Base-by-base conservation (phyloP, 2,329 filamentous ascomycete genomes). In the Diaporthe ampelina region DNA sequence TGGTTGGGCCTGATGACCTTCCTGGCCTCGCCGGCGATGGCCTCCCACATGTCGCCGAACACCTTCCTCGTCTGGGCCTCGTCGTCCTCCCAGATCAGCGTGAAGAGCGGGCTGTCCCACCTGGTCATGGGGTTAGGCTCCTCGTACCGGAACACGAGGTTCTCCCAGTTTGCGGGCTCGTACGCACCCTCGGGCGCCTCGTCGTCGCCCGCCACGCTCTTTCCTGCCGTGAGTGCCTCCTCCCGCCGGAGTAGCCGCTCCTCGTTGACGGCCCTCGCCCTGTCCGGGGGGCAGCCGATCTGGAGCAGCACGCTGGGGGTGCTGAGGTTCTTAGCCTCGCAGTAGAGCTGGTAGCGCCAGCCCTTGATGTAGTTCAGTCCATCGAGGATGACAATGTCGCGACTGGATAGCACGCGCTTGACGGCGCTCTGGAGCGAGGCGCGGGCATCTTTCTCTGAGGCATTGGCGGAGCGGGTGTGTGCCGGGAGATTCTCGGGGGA, bases 321-420 rank as follows among this genome's bases (percentile, higher is more conserved):
- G 76, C 92, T 86, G 71, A 94, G 85, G 63, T 94, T 94, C 83
- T 97, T 97, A 50, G 94, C 91, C 84, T 97, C 94, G 85, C 94
- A 96, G 82, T 93, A 93, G 29, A 97, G 86, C 86, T 97, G 94
- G 82, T 97, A 97, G 65, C 94, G 89, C 90, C 94, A 97, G 50
- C 94, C 94, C 83, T 97, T 97, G 85, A 97, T 97, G 84, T 97
- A 97, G 83, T 97, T 97, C 75, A 94, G 85, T 1, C 92, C 91
- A 81, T 97, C 94, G 21, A 95, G 90, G 61, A 97, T 90, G 70
- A 97, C 93, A 74, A 97, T 91, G 79, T 94, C 93, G 79, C 91
- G 91, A 73, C 91, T 89, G 75, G 89, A 91, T 40, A 97, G 87
- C 65, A 92, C 89, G 57, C 94, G 89, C 86, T 96, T 96, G 59